These are phyloP conservation scores for Boletus smithii DNA, from an alignment of 1,284 basidiomycete species.

Conservation along the genomic window DNA sequence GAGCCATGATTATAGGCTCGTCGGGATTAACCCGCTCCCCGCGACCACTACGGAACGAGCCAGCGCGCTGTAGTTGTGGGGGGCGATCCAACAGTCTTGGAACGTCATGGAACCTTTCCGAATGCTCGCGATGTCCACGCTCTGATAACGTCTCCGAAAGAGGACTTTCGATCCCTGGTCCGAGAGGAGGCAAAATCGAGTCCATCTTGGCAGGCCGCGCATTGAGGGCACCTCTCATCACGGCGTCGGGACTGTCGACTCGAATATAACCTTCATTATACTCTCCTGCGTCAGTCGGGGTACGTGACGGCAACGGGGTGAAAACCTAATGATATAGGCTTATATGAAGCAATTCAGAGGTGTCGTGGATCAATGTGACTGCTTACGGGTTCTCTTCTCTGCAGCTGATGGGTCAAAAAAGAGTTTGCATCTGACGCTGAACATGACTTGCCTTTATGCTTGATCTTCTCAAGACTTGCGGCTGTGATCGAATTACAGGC, in stretches of 20 bases:
- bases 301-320: conserved; percentile 34
- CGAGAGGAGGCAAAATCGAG: conserved; percentile 25
- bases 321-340: conserved; percentile 24
- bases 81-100: conserved; percentile 29
- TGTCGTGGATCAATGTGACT: not conserved
- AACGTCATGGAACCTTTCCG: conserved; percentile 13
- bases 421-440: not conserved
- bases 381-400: conserved; percentile 36
- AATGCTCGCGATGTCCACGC: conserved; percentile 24
- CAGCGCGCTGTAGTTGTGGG: conserved; percentile 18
- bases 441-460: conserved; percentile 27
- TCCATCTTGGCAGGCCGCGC: conserved; percentile 30
- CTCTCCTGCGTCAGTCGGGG: conserved; percentile 34
- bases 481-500: conserved; percentile 20
- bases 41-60: conserved; percentile 25
- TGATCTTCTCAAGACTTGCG: conserved; percentile 29
- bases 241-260: conserved; percentile 33
- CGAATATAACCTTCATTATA: conserved; percentile 31
- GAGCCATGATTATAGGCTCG: conserved; percentile 27
- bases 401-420: conserved; percentile 14
- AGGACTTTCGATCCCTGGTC: conserved; percentile 12
- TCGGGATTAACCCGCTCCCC: conserved; percentile 18
- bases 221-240: conserved; percentile 34
- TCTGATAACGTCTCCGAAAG: conserved; percentile 29
- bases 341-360: conserved; percentile 10